phyloP scores from a whole-genome alignment of 2,329 filamentous ascomycete species.

The Colletotrichum higginsianum region DNA sequence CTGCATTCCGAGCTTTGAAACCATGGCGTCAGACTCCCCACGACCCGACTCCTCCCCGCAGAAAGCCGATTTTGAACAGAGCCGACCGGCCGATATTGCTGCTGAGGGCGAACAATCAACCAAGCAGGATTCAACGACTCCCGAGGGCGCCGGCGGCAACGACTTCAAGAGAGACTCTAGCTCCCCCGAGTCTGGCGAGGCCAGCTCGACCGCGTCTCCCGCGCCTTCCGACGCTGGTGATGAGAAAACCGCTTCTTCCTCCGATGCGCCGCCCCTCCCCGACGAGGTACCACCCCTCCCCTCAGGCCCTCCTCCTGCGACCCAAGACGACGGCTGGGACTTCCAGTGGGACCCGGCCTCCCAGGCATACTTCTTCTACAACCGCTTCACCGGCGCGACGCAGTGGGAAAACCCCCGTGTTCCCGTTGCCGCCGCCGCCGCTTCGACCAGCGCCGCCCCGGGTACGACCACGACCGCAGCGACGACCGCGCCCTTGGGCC shows the following conservation, averaged over 20 bases:
- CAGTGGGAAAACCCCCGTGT: conserved; percentile 93
- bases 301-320: conserved; percentile 60
- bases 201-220: conserved; percentile 30
- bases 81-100: conserved; percentile 11
- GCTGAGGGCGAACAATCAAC: conserved; percentile 15
- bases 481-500: conserved; percentile 46
- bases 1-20: conserved; percentile 39
- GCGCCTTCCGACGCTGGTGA: conserved; percentile 24
- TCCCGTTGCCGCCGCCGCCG: conserved; percentile 56
- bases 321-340: conserved; percentile 85
- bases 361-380: conserved; percentile 87
- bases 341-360: conserved; percentile 80
- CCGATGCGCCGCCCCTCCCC: conserved; percentile 54
- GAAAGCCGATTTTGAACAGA: conserved; percentile 30
- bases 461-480: conserved; percentile 46
- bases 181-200: conserved; percentile 41
- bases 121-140: conserved; percentile 1
- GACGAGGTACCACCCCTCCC: conserved; percentile 59
- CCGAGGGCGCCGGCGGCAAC: conserved; percentile 8
- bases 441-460: conserved; percentile 43
- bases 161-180: conserved; percentile 25
- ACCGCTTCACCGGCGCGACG: conserved; percentile 80
- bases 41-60: conserved; percentile 32
- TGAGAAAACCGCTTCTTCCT: conserved; percentile 38
- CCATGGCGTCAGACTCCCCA: conserved; percentile 36